phyloP scores from a whole-genome alignment of 768 basidiomycete species.

The Collybia mongolica region DNA sequence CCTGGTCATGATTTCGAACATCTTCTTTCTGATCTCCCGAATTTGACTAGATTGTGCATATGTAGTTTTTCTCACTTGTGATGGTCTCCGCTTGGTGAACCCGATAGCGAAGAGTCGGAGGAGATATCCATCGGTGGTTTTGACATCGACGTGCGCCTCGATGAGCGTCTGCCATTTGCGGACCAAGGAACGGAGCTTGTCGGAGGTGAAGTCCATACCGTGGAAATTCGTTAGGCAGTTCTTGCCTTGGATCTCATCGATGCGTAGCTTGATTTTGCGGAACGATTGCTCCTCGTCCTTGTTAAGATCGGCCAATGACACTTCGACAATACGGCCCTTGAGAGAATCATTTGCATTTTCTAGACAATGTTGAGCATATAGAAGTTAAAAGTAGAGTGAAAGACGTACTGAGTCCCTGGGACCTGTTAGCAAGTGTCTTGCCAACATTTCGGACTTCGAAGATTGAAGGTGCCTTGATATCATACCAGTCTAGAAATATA shows the following conservation, averaged over 20 bases:
- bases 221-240: constrained; percentile 99
- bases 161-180: constrained; percentile 99
- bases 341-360: constrained; percentile 99
- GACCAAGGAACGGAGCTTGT: constrained; percentile 99
- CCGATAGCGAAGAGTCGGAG: constrained; percentile 98
- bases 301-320: constrained; percentile 96
- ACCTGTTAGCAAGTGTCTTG: constrained; percentile 98
- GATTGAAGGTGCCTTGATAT: constrained; percentile 97
- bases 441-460: constrained; percentile 97
- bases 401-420: constrained; percentile 92
- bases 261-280: constrained; percentile 98
- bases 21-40: constrained; percentile 97
- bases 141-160: constrained; percentile 98
- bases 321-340: constrained; percentile 94
- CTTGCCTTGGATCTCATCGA: constrained; percentile 97
- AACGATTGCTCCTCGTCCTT: constrained; percentile 99
- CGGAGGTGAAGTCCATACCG: constrained; percentile 99
- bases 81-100: constrained; percentile 96
- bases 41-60: constrained; percentile 96
- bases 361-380: constrained; percentile 26
- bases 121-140: constrained; percentile 99
- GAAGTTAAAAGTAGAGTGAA: background rate
- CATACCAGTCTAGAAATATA: constrained; percentile 86
- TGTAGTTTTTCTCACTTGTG: constrained; percentile 98
- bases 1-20: constrained; percentile 98